These are phyloP conservation scores for Ailanthus altissimus DNA, from an alignment of 345 rosid species.

Conservation along the genomic window DNA sequence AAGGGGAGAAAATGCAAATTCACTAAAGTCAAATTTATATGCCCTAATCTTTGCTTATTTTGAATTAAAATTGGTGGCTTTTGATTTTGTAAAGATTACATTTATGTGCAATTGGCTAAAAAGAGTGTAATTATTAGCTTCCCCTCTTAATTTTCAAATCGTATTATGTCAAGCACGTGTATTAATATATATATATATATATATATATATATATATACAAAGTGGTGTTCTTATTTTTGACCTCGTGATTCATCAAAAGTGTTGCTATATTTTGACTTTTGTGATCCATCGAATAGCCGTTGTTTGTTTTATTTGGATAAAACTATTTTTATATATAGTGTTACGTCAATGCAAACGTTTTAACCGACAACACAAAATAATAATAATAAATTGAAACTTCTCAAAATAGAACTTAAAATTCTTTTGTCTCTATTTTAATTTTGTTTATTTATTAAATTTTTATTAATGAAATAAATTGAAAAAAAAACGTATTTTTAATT, in stretches of 20 bases:
- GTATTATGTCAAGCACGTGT: slow-evolving; percentile 26
- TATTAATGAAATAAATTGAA: too few species aligned
- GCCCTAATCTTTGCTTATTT: slow-evolving; percentile 20
- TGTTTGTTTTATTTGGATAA: too few species aligned
- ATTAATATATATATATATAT: too few species aligned
- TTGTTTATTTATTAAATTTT: too few species aligned
- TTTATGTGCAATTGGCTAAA: slow-evolving; percentile 13
- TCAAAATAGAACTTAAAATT: too few species aligned
- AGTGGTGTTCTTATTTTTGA: neutral
- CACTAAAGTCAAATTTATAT: slow-evolving; percentile 33
- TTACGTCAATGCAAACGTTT: too few species aligned
- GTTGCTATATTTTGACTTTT: neutral
- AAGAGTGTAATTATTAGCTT: neutral
- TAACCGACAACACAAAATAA: too few species aligned
- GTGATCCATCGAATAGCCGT: neutral
- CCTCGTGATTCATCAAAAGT: neutral
- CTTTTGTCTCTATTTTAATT: too few species aligned
- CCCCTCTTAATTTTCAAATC: slow-evolving; percentile 7
- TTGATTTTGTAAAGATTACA: slow-evolving; percentile 20
- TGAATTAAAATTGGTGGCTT: slow-evolving; percentile 15
- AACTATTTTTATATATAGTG: too few species aligned
- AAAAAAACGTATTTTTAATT: too few species aligned
- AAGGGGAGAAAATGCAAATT: slow-evolving; percentile 23
- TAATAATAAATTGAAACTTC: too few species aligned
- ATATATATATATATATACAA: neutral